Conservation (phyloP, 805 yeast species). For the Yarrowia hollandica region DNA sequence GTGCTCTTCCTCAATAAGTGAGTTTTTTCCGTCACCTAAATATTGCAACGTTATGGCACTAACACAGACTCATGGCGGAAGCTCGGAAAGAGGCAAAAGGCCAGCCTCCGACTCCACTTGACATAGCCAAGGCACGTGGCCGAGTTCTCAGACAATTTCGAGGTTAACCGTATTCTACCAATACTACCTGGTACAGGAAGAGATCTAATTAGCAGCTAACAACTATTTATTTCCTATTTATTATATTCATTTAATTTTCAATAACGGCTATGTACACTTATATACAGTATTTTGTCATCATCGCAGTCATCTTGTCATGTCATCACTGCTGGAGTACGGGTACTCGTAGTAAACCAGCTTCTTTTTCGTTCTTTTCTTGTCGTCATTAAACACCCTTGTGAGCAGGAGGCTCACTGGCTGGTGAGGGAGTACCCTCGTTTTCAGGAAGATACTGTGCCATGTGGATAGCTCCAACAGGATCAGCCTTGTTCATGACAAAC, state of each 20-base stretch:
- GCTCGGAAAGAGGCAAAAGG: slow-evolving; percentile 15
- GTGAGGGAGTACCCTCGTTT: slow-evolving; percentile 13
- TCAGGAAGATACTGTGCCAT: slow-evolving; percentile 48
- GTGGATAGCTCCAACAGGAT: slow-evolving; percentile 70
- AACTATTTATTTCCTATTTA: not conserved
- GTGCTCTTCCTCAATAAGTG: slow-evolving; percentile 34
- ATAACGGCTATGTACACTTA: slow-evolving; percentile 1
- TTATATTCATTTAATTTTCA: not conserved
- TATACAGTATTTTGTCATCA: not conserved
- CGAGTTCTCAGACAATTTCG: slow-evolving; percentile 31
- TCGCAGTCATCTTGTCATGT: too few species aligned
- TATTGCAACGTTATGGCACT: not conserved
- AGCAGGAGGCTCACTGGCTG: slow-evolving; percentile 20
- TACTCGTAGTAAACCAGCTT: too few species aligned
- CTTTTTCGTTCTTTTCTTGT: not conserved
- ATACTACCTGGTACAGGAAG: too few species aligned
- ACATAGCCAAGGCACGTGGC: slow-evolving; percentile 24
- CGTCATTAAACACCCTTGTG: slow-evolving; percentile 5
- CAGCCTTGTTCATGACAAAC: slow-evolving; percentile 86
- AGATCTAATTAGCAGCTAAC: too few species aligned
- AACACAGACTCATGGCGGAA: not conserved
- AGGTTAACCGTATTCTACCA: slow-evolving; percentile 31
- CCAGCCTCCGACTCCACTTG: not conserved
- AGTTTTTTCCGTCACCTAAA: not conserved
- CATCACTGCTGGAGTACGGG: too few species aligned